Percentiles rank a stretch among this genome's conserved stretches.
Evolutionary conservation across 163 green algal species (phyloP).

Genomic region (Chlamydomonas reinhardtii): DNA sequence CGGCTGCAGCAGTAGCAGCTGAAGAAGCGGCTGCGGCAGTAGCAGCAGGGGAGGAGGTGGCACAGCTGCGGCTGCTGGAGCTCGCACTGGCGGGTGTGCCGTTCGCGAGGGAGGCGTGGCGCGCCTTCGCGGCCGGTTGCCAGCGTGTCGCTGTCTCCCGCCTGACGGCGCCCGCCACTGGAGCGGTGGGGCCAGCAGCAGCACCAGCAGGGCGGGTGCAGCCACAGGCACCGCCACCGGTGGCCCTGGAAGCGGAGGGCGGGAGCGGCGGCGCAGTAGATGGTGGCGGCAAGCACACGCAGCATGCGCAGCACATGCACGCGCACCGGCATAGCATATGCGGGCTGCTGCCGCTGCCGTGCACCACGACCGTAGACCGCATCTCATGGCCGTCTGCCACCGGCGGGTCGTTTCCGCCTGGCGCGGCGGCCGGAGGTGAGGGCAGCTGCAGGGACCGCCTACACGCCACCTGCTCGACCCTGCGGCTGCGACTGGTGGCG

Average conservation of each 20-base stretch:
- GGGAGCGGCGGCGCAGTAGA: no score
- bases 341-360: neutral
- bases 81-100: neutral
- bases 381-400: neutral
- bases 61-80: neutral
- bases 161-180: no score
- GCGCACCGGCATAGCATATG: neutral
- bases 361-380: no score
- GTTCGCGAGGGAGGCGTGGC: neutral
- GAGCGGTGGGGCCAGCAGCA: neutral
- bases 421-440: no score
- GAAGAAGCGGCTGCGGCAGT: neutral
- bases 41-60: neutral
- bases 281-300: no score
- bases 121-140: neutral
- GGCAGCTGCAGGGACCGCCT: no score
- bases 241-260: neutral
- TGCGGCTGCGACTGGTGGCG: constrained; percentile 5
- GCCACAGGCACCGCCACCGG: no score
- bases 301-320: neutral
- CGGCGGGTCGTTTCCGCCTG: neutral
- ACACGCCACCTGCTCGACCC: neutral
- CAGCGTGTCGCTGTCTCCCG: neutral
- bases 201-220: no score
- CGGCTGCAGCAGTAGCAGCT: neutral